Percentiles rank a stretch among this genome's conserved stretches.
phyloP scores from a whole-genome alignment of 2,329 filamentous ascomycete genomes.

The Penicillium rolfsii region DNA sequence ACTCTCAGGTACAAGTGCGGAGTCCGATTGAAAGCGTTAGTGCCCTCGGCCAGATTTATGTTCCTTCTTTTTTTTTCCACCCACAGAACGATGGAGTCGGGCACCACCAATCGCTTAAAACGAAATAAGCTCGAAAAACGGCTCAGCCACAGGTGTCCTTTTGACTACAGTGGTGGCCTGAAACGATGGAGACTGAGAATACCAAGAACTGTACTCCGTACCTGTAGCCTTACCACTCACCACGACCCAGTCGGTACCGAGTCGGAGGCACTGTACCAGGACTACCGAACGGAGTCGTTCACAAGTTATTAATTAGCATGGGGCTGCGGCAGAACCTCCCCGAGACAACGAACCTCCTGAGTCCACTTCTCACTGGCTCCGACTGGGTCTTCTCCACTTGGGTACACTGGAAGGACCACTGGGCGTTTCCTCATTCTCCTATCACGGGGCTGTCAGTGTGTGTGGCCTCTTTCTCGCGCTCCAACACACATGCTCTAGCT shows the following conservation, averaged over 20 bases:
- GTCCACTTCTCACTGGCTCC: slow-evolving; percentile 5
- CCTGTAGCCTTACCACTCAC: no score
- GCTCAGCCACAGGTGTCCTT: slow-evolving; percentile 7
- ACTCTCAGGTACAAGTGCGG: background rate
- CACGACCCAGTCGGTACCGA: background rate
- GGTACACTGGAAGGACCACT: background rate
- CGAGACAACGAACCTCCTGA: slow-evolving; percentile 14
- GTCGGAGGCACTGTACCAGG: background rate
- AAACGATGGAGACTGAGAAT: background rate
- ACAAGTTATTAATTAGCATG: background rate
- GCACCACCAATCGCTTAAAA: background rate
- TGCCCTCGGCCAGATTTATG: background rate
- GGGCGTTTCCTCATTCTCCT: background rate
- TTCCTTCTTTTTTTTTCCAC: background rate
- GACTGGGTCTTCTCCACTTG: slow-evolving; percentile 10
- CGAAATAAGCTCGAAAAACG: background rate
- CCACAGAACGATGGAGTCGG: background rate
- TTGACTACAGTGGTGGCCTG: background rate
- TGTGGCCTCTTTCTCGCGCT: background rate
- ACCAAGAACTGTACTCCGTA: no score
- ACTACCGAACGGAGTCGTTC: background rate
- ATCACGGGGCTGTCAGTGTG: background rate
- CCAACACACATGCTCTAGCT: background rate
- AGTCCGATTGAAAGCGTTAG: no score
- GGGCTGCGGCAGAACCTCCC: slow-evolving; percentile 3